These are phyloP conservation scores for Jaminaea rosea DNA, from an alignment of 1,284 basidiomycete genomes.

Conservation along the genomic window DNA sequence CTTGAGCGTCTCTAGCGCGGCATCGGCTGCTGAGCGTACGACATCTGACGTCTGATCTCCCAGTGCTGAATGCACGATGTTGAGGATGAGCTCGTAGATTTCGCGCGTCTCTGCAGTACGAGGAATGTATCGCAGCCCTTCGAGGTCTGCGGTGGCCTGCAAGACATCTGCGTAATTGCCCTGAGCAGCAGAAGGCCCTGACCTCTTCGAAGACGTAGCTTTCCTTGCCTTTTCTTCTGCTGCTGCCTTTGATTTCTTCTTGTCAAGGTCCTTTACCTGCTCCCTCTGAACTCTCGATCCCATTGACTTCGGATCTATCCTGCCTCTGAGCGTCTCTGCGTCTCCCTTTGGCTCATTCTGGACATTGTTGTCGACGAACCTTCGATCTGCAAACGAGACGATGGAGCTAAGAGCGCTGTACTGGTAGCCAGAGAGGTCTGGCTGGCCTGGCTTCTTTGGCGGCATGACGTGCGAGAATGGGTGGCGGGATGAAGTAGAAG, in stretches of 20 bases:
- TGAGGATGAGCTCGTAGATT: conserved; percentile 86
- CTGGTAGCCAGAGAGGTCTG: conserved; percentile 44
- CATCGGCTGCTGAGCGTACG: conserved; percentile 85
- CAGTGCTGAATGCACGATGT: conserved; percentile 58
- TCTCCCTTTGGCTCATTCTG: conserved; percentile 79
- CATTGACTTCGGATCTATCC: conserved; percentile 86
- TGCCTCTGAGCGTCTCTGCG: conserved; percentile 80
- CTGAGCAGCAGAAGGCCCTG: no score
- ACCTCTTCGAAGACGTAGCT: conserved; percentile 11
- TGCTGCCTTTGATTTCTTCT: conserved; percentile 62
- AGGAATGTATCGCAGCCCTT: conserved; percentile 84
- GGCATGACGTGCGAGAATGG: conserved; percentile 20
- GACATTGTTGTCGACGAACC: conserved; percentile 14
- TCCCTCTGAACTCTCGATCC: conserved; percentile 77
- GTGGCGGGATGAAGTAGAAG: background rate
- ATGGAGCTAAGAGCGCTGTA: conserved; percentile 44
- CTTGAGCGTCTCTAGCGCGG: conserved; percentile 80
- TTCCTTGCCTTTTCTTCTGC: conserved; percentile 24
- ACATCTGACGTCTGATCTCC: conserved; percentile 95
- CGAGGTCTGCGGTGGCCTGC: conserved; percentile 66
- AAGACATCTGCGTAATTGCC: conserved; percentile 39
- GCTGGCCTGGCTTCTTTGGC: conserved; percentile 42
- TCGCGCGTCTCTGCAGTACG: conserved; percentile 86
- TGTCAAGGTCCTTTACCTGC: conserved; percentile 81
- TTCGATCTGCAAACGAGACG: conserved; percentile 39